phyloP scores from a whole-genome alignment of 768 basidiomycete species.

The Mycena olivaceomarginata region DNA sequence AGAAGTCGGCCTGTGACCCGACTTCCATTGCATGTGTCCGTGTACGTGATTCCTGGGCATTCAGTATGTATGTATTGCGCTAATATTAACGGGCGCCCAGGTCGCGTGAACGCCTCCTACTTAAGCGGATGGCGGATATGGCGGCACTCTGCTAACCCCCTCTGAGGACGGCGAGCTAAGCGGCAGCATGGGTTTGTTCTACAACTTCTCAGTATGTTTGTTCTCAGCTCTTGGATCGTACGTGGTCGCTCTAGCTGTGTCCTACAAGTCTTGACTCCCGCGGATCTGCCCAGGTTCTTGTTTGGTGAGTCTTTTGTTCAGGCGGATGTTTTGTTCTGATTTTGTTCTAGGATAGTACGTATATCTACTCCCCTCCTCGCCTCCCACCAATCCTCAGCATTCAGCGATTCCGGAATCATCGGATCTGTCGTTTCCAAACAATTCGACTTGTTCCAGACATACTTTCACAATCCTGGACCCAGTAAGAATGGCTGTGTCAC shows the following conservation, averaged over 20 bases:
- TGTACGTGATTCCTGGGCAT: neutral
- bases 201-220: slow-evolving; percentile 39
- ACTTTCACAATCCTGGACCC: slow-evolving; percentile 52
- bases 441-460: slow-evolving; percentile 38
- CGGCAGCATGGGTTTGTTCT: slow-evolving; percentile 38
- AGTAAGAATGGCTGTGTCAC: slow-evolving; percentile 28
- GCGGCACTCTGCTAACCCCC: neutral
- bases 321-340: too few species aligned
- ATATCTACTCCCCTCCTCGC: neutral
- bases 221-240: slow-evolving; percentile 45
- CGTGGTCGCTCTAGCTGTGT: neutral
- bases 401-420: slow-evolving; percentile 44
- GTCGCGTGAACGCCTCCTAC: neutral
- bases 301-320: slow-evolving; percentile 31
- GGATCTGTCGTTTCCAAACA: slow-evolving; percentile 42
- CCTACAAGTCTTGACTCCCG: neutral
- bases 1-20: slow-evolving; percentile 20
- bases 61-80: neutral
- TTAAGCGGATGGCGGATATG: slow-evolving; percentile 2
- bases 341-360: slow-evolving; percentile 38
- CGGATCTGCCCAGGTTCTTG: slow-evolving; percentile 27
- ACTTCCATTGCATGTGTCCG: neutral
- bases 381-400: neutral
- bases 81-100: neutral
- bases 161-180: neutral